Percentiles rank a stretch among this genome's conserved stretches.
These are phyloP conservation scores for Aspergillus sp. DNA, from an alignment of 2,329 filamentous ascomycete species.

Conservation along the genomic window DNA sequence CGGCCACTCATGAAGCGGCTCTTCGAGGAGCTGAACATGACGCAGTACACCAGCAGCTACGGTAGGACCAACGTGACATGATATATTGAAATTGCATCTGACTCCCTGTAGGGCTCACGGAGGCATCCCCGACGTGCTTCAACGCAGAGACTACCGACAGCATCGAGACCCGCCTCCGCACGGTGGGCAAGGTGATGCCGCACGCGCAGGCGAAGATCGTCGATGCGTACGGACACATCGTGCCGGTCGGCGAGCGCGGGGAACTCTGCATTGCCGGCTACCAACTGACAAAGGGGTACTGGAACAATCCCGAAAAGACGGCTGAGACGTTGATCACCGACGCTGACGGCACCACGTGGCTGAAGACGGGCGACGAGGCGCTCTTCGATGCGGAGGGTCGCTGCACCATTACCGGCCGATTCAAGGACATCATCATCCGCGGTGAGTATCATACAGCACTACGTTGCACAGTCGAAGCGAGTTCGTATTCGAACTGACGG, in stretches of 20 bases:
- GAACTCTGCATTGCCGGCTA: constrained; percentile 79
- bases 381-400: constrained; percentile 58
- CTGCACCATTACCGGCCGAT: constrained; percentile 69
- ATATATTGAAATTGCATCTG: not conserved
- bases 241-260: constrained; percentile 66
- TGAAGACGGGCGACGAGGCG: constrained; percentile 62
- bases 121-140: constrained; percentile 77
- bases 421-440: constrained; percentile 77
- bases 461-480: no score
- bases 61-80: constrained; percentile 22
- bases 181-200: constrained; percentile 73
- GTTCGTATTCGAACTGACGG: not conserved
- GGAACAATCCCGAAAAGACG: constrained; percentile 71
- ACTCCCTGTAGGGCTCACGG: constrained; percentile 58
- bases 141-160: constrained; percentile 74
- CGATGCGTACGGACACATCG: constrained; percentile 58
- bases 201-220: constrained; percentile 76
- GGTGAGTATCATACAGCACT: constrained; percentile 37
- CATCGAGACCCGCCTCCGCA: constrained; percentile 63
- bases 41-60: constrained; percentile 68
- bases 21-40: constrained; percentile 70
- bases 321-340: constrained; percentile 68
- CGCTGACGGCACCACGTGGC: constrained; percentile 57
- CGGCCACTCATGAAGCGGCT: constrained; percentile 71
- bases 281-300: constrained; percentile 62